Conservation (phyloP, 164 flowering plant genomes). For the Litsea cubeba region DNA sequence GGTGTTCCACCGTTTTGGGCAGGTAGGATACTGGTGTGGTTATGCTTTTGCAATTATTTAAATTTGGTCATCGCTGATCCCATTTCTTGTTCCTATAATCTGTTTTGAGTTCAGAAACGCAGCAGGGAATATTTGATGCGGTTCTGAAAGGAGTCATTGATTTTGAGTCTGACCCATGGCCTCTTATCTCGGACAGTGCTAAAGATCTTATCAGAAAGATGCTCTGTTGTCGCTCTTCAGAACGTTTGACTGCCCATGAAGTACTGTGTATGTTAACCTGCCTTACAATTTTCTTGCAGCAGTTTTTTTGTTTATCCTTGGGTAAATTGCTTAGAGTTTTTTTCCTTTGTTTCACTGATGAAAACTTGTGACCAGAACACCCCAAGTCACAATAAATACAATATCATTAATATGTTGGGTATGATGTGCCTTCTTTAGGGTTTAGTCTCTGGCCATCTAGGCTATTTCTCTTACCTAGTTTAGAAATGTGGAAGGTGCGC, state of each 20-base stretch:
- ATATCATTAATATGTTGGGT: not conserved
- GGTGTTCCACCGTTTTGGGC: constrained; percentile 99
- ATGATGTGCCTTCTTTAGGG: not conserved
- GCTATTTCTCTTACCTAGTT: not conserved
- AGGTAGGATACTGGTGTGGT: constrained; percentile 35
- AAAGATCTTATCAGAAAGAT: constrained; percentile 88
- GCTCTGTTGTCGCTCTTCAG: constrained; percentile 76
- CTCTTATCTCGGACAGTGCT: constrained; percentile 90
- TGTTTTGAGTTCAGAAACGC: constrained; percentile 43
- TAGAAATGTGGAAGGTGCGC: too few relatives aligned
- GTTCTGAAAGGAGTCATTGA: constrained; percentile 92
- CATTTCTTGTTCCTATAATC: not conserved
- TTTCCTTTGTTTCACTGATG: not conserved
- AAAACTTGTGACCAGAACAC: not conserved
- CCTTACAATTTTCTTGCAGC: not conserved
- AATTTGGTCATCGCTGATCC: not conserved
- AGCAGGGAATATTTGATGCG: constrained; percentile 75
- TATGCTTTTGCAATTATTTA: not conserved
- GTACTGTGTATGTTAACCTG: constrained; percentile 65
- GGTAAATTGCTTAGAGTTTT: not conserved
- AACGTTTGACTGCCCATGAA: constrained; percentile 94
- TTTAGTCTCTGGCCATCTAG: not conserved
- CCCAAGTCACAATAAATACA: not conserved
- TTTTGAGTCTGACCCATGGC: constrained; percentile 99
- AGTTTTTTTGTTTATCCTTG: not conserved